Percentiles rank a stretch among this genome's conserved stretches.
Conservation (phyloP, 257 asterid genomes). For the Solanum acaule region DNA sequence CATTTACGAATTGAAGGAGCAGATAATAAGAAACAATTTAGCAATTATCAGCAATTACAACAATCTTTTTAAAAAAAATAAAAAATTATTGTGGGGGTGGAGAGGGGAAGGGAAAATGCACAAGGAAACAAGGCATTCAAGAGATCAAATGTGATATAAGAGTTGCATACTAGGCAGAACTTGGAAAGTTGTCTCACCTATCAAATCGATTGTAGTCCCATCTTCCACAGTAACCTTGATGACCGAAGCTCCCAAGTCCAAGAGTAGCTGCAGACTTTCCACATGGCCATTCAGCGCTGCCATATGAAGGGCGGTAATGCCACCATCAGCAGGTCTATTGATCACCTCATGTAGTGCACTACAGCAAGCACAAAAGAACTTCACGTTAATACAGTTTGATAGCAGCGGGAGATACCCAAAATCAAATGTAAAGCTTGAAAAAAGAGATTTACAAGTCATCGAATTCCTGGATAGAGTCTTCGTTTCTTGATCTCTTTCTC, state of each 20-base stretch:
- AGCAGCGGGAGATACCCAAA: not conserved
- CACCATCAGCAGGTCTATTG: constrained; percentile 81
- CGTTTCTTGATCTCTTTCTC: constrained; percentile 27
- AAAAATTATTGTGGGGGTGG: not conserved
- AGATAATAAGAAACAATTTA: not conserved
- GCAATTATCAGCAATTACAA: not conserved
- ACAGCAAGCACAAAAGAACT: not conserved
- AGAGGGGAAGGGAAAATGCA: not conserved
- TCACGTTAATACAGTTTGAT: not conserved
- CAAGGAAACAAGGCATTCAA: not conserved
- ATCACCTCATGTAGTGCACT: constrained; percentile 63
- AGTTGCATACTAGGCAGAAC: not conserved
- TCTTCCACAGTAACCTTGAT: constrained; percentile 57
- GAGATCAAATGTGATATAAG: not conserved
- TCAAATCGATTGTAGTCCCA: constrained; percentile 77
- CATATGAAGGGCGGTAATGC: constrained; percentile 89
- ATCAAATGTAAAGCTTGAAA: not conserved
- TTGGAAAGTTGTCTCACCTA: constrained; percentile 27
- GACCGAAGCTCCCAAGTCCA: constrained; percentile 76
- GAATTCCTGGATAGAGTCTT: constrained; percentile 36
- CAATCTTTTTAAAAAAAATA: not conserved
- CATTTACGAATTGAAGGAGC: not conserved
- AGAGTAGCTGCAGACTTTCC: constrained; percentile 65
- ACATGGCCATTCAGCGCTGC: constrained; percentile 78
- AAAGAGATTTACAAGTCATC: constrained; percentile 23